Base-by-base conservation (phyloP, 1,284 basidiomycete species). In the Malassezia psittaci region DNA sequence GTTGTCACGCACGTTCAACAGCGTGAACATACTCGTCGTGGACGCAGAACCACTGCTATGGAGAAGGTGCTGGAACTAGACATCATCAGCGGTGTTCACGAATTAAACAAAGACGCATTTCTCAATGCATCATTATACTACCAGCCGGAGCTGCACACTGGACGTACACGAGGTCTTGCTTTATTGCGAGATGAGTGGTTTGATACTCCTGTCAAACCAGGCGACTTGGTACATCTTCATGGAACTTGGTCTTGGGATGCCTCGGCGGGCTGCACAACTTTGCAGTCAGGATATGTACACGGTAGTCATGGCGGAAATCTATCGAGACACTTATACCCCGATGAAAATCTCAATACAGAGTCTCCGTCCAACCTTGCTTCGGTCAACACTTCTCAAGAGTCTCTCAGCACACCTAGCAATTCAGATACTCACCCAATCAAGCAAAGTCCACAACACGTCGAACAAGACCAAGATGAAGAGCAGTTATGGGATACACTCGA, bases 181-280 rank as follows among this genome's bases (percentile, higher is more conserved):
- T 54, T 61, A 8, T 50, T 70, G 5, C 62, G 68, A 36, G 68
- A 68, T 38, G 66, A 70, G 34, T 70, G 68, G 68, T 38, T 60
- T n/a, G 44, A 54, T 32, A 64, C 57, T 6, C 41, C 54, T 12
- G 61, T 67, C 35, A 34, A 50, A 6, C 45, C 44, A 1, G 62
- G 63, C 42, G 63, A 60, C 45, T 57, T 55, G 15, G 57, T 70
- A 10, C 65, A 70, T 33, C 59, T 68, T 10, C 59, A 64, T 29
- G 68, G 68, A 13, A 46, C 48, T 9, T 68, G 64, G 52, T 29
- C 24, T 7, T 57, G 63, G 21, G 37, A 41, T n/a, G 11, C 34
- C 24, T 29, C 24, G 24, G 24, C 24, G 7, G 7, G 24, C 24
- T 29, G 4, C 24, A 4, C 24, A 29, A 29, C 24, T 29, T 29